A percentile compares a stretch with the other conserved stretches of the same genome.
Evolutionary conservation across 2,329 filamentous ascomycete genomes (phyloP).

Genomic region (Fusarium compactum): DNA sequence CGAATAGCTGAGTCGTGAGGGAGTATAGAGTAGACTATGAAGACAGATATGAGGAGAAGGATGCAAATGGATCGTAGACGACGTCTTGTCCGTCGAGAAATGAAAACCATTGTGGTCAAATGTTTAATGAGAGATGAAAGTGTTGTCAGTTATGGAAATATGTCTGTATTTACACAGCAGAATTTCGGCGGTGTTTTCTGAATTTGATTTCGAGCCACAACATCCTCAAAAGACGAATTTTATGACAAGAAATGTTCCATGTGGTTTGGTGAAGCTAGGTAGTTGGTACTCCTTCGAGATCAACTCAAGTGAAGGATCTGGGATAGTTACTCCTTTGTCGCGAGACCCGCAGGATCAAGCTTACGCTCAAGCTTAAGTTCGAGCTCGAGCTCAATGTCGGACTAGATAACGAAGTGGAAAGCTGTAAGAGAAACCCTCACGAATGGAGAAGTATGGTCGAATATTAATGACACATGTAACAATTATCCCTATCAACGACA

Average conservation of each 20-base stretch:
- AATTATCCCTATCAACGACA: neutral
- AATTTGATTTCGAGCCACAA: conserved; percentile 1
- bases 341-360: conserved; percentile 4
- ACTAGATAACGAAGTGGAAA: neutral
- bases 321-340: conserved; percentile 17
- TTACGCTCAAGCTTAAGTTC: too few relatives aligned
- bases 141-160: conserved; percentile 6
- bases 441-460: neutral
- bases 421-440: too few relatives aligned
- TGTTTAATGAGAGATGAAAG: conserved; percentile 10
- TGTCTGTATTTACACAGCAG: conserved; percentile 1
- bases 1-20: conserved; percentile 52
- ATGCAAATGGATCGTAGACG: conserved; percentile 44
- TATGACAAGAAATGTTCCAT: neutral
- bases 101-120: conserved; percentile 24
- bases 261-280: neutral
- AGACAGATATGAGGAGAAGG: conserved; percentile 43
- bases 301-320: conserved; percentile 4
- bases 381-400: neutral
- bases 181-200: conserved; percentile 14
- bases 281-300: neutral
- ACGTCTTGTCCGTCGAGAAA: conserved; percentile 49
- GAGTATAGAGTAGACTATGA: conserved; percentile 48
- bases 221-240: conserved; percentile 14
- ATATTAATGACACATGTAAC: neutral